Evolutionary conservation across 2,329 filamentous ascomycete genomes (phyloP), one percentile per base, ranked within the genome.

Genomic region (Aspergillus sp.): DNA sequence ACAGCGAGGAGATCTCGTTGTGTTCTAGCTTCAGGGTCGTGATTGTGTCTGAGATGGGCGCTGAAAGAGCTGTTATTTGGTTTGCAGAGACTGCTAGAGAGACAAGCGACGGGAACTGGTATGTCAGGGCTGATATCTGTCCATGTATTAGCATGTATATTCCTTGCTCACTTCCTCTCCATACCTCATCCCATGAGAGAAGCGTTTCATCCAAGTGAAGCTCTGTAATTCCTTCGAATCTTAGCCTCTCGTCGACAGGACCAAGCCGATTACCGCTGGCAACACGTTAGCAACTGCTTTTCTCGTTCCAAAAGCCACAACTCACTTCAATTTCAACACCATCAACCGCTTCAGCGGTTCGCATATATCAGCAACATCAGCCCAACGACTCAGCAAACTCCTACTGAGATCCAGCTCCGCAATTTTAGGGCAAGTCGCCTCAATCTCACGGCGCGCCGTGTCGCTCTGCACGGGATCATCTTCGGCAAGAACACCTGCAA

Each of bases 391-490:
- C 48, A 96, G 78, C 20, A 94, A 57, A 54, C 93, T 96, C 31
- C 85, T 74, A 51, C 86, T 86, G 26, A 98, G 58, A 52, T 95
- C 88, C 28, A 96, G 66, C 51, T 94, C 84, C 1, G 71, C 66
- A 26, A 76, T 70, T 32, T 72, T 74, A 0, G 73, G 70, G 49
- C 72, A 78, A 2, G 67, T 64, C 12, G 60, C 51, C 19, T 50
- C 54, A 32, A 94, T 78, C 46, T 76, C 63, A 26, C 42, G 45
- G 15, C 57, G 44, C 13, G 54, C 58, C 28, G 48, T 40, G 37
- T 45, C 50, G 15, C 45, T 32, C 27, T 41, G 26, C 5, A 44
- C 41, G 10, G 31, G 8, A 10, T 54, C 39, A 34, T 49, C 40
- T 5, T 20, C 32, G 15, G 48, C 40, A 8, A 58, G 37, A 5